Conservation (phyloP, 2,329 filamentous ascomycete species). For the Colletotrichum tabaci region DNA sequence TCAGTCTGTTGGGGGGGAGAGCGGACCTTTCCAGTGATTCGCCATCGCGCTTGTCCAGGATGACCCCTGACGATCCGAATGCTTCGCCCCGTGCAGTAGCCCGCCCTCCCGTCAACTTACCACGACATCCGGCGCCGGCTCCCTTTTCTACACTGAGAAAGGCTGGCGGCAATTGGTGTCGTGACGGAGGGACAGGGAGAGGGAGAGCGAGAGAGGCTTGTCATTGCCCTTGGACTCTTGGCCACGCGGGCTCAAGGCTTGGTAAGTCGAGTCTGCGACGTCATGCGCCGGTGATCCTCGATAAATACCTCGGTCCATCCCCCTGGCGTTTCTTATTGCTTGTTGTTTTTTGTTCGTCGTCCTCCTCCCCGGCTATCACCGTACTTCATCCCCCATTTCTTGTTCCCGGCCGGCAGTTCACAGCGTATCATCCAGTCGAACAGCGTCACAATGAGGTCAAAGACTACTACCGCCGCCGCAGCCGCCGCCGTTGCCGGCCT, state of each 20-base stretch:
- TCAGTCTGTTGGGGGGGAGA: too few species aligned
- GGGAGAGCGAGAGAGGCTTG: neutral
- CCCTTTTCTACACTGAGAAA: neutral
- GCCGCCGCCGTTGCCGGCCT: slow-evolving; percentile 41
- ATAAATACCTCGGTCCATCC: slow-evolving; percentile 32
- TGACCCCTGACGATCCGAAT: slow-evolving; percentile 26
- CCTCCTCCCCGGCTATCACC: too few species aligned
- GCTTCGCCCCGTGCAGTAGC: neutral
- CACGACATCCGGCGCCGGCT: neutral
- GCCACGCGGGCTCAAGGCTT: neutral
- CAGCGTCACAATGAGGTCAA: slow-evolving; percentile 19
- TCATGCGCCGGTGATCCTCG: slow-evolving; percentile 7
- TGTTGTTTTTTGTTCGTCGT: too few species aligned
- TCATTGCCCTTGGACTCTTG: neutral
- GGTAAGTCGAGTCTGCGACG: slow-evolving; percentile 1
- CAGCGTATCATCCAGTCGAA: neutral
- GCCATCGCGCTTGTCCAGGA: neutral
- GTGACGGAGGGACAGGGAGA: neutral
- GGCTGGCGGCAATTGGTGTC: neutral
- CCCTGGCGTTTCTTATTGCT: too few species aligned
- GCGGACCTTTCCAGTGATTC: slow-evolving; percentile 4
- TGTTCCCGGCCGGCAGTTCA: neutral
- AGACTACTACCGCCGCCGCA: neutral
- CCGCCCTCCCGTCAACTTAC: neutral
- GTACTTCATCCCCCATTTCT: neutral